A percentile compares a stretch with the other conserved stretches of the same genome.
These are phyloP conservation scores for Cryomyces minteri DNA, from an alignment of 495 filamentous ascomycete species.

Conservation along the genomic window DNA sequence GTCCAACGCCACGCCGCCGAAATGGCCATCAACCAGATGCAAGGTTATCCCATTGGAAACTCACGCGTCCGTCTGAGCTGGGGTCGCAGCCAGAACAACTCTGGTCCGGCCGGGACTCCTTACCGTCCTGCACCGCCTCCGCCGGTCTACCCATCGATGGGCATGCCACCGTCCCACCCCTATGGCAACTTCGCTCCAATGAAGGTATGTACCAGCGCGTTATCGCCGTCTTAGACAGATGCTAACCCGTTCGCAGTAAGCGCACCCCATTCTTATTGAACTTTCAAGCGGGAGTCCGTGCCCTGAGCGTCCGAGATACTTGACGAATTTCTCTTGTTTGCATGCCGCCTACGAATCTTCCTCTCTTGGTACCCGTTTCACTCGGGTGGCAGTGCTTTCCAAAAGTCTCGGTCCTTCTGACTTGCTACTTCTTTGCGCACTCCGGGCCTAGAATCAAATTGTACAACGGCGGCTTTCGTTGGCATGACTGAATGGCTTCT, in stretches of 20 bases:
- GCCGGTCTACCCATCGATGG: slow-evolving; percentile 74
- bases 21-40: slow-evolving; percentile 99
- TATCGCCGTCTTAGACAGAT: too few relatives aligned
- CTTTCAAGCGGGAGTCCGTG: neutral
- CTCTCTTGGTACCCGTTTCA: too few relatives aligned
- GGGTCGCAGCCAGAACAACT: slow-evolving; percentile 98
- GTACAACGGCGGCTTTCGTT: too few relatives aligned
- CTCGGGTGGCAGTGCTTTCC: too few relatives aligned
- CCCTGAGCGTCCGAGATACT: too few relatives aligned
- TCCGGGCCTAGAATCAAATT: too few relatives aligned
- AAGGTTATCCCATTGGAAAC: slow-evolving; percentile 98
- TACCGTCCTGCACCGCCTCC: slow-evolving; percentile 92
- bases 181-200: slow-evolving; percentile 56
- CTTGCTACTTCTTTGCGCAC: too few relatives aligned
- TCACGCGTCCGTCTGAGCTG: slow-evolving; percentile 93
- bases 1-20: slow-evolving; percentile 97
- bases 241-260: neutral
- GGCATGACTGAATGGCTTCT: too few relatives aligned
- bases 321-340: too few relatives aligned
- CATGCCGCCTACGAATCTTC: too few relatives aligned
- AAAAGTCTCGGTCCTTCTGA: too few relatives aligned
- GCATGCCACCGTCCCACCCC: slow-evolving; percentile 49
- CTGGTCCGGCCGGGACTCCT: slow-evolving; percentile 87
- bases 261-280: neutral
- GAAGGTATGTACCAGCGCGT: slow-evolving; percentile 34